These are phyloP conservation scores for Beauveria rudraprayagi DNA, from an alignment of 2,329 filamentous ascomycete genomes.

Conservation along the genomic window DNA sequence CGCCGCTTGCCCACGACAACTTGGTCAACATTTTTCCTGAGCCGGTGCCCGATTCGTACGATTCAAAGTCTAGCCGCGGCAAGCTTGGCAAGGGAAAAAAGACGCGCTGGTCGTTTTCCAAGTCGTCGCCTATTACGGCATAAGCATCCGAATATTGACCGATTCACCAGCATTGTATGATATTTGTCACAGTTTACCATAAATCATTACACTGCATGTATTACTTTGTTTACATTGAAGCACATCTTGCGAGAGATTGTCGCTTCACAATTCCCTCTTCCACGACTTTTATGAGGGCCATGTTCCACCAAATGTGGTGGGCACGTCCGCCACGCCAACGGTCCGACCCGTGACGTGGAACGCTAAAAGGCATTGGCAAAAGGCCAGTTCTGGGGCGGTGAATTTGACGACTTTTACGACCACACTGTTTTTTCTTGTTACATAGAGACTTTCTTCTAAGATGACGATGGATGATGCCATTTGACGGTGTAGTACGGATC, in stretches of 20 bases:
- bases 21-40: slow-evolving; percentile 13
- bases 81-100: slow-evolving; percentile 19
- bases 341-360: not conserved
- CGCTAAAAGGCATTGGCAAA: not conserved
- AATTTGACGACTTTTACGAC: slow-evolving; percentile 4
- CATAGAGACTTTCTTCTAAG: not conserved
- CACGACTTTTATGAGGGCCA: not conserved
- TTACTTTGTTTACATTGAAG: not conserved
- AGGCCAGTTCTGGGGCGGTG: not conserved
- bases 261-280: not conserved
- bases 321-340: not conserved
- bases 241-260: not conserved
- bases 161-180: not conserved
- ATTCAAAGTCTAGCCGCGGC: not conserved
- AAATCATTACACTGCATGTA: not conserved
- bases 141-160: slow-evolving; percentile 12
- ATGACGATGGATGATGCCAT: not conserved
- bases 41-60: slow-evolving; percentile 2
- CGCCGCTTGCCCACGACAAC: slow-evolving; percentile 1
- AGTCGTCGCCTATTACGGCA: slow-evolving; percentile 20
- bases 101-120: slow-evolving; percentile 23
- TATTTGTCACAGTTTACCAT: not conserved
- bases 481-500: not conserved
- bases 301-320: not conserved
- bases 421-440: not conserved